These are phyloP conservation scores for Camellia lanceoleosa DNA, from an alignment of 148 eudicot species.

Conservation along the genomic window DNA sequence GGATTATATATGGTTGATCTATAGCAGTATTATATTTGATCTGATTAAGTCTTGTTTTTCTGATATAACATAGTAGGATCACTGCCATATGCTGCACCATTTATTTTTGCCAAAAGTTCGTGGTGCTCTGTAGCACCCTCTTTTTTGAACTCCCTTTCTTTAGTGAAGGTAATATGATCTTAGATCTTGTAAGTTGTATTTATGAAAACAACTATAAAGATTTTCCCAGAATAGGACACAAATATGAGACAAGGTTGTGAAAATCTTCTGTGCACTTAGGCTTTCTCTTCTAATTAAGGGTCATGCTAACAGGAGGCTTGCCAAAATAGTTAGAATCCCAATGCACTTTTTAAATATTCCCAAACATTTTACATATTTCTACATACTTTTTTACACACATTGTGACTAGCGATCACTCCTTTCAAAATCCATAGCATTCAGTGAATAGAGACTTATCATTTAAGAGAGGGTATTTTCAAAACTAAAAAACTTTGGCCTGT, in stretches of 20 bases:
- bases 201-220: too few species aligned
- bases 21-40: neutral
- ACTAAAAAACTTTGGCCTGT: neutral
- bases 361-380: too few species aligned
- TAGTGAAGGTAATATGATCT: neutral
- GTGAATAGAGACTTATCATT: neutral
- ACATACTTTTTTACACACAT: too few species aligned
- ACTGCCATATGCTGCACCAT: neutral
- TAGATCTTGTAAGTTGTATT: neutral
- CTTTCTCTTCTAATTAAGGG: too few species aligned
- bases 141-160: neutral
- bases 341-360: too few species aligned
- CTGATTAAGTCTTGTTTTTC: neutral
- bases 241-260: too few species aligned
- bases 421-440: neutral
- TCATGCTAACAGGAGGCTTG: too few species aligned
- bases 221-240: too few species aligned
- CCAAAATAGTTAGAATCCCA: too few species aligned
- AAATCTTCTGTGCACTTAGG: too few species aligned
- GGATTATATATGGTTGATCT: neutral
- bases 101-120: neutral
- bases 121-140: neutral
- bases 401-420: neutral
- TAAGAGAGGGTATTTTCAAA: neutral
- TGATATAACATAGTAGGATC: neutral